A percentile compares a stretch with the other conserved stretches of the same genome.
These are phyloP conservation scores for Dactylellina haptotyla DNA, from an alignment of 2,329 filamentous ascomycete genomes.

Conservation along the genomic window DNA sequence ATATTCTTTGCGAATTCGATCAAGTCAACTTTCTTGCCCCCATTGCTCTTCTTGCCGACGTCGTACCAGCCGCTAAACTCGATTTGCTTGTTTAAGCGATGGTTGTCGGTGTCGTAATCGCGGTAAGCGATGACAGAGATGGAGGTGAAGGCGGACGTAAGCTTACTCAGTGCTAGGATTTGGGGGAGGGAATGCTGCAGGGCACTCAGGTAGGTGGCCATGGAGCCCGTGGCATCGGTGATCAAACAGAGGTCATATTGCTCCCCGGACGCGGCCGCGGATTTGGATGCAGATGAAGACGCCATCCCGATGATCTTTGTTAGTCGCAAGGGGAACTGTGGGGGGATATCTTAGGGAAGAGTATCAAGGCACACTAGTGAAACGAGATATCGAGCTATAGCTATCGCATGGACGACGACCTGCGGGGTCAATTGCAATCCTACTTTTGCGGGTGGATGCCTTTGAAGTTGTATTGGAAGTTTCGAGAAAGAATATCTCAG, in stretches of 20 bases:
- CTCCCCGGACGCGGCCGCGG: slow-evolving; percentile 29
- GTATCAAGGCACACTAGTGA: background rate
- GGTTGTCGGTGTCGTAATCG: slow-evolving; percentile 62
- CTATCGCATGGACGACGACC: background rate
- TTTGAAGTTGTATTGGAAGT: slow-evolving; percentile 6
- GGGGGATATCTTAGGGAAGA: too few species aligned
- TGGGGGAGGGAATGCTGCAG: slow-evolving; percentile 65
- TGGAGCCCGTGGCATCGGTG: slow-evolving; percentile 65
- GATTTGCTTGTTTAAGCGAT: slow-evolving; percentile 57
- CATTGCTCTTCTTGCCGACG: slow-evolving; percentile 54
- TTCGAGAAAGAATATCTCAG: slow-evolving; percentile 12
- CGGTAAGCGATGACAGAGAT: slow-evolving; percentile 67
- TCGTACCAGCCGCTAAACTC: slow-evolving; percentile 67
- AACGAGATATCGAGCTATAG: background rate
- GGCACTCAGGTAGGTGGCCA: slow-evolving; percentile 63
- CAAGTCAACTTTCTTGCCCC: slow-evolving; percentile 57
- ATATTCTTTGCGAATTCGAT: slow-evolving; percentile 61
- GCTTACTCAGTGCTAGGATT: slow-evolving; percentile 65
- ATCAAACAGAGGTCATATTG: slow-evolving; percentile 65
- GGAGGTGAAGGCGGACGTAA: slow-evolving; percentile 66
- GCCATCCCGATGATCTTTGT: slow-evolving; percentile 13
- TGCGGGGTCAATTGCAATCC: background rate
- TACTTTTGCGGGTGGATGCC: background rate
- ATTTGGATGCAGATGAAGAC: slow-evolving; percentile 25
- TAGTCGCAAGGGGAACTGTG: background rate